phyloP scores from a whole-genome alignment of 257 asterid genomes.

The Thymus mandschuricus region DNA sequence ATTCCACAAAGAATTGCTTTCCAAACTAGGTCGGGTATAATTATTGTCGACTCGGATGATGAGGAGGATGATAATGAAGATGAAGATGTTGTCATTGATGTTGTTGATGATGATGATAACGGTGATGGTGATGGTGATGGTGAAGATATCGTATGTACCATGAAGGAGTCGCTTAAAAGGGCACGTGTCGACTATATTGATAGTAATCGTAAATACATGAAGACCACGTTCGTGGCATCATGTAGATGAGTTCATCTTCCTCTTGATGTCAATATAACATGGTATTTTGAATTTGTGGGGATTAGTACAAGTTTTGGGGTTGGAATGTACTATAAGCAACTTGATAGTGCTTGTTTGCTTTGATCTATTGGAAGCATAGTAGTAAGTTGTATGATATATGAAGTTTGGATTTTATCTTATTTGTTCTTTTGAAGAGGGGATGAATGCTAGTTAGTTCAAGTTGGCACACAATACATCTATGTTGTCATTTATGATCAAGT shows the following conservation, averaged over 20 bases:
- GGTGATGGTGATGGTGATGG: background rate
- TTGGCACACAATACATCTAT: too few relatives aligned
- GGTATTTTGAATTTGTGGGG: too few relatives aligned
- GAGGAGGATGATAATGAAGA: constrained; percentile 3
- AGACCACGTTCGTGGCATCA: background rate
- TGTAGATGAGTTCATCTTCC: background rate
- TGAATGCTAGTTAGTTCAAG: too few relatives aligned
- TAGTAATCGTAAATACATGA: constrained; percentile 15
- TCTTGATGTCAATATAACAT: too few relatives aligned
- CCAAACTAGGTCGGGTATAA: constrained; percentile 24
- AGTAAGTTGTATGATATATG: too few relatives aligned
- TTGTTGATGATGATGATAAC: background rate
- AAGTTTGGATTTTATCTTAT: too few relatives aligned
- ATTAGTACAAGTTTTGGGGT: too few relatives aligned
- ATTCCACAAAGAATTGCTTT: constrained; percentile 24
- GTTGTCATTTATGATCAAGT: too few relatives aligned
- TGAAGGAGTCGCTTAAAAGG: constrained; percentile 16
- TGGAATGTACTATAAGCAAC: too few relatives aligned
- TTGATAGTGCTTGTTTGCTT: too few relatives aligned
- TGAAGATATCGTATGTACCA: constrained; percentile 6
- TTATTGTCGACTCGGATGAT: constrained; percentile 19
- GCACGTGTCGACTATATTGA: background rate
- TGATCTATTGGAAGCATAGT: too few relatives aligned
- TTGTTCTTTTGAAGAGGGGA: too few relatives aligned
- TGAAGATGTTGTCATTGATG: constrained; percentile 18